These are phyloP conservation scores for Arabis alpina DNA, from an alignment of 345 rosid genomes.

Conservation along the genomic window DNA sequence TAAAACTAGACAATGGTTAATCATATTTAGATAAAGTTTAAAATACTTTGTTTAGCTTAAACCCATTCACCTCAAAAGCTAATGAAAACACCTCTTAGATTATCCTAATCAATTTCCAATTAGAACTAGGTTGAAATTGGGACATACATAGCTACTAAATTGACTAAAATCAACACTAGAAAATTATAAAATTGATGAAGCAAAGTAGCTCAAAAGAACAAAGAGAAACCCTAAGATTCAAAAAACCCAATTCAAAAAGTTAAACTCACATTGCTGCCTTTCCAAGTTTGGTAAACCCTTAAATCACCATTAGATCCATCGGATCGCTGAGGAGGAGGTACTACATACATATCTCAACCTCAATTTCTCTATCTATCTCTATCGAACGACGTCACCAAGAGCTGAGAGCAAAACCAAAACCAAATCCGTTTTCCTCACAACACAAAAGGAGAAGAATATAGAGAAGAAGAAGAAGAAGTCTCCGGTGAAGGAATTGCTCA, in stretches of 20 bases:
- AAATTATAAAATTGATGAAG: background rate
- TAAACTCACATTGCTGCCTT: conserved; percentile 88
- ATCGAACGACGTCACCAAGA: conserved; percentile 36
- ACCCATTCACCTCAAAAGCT: no score
- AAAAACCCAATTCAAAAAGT: background rate
- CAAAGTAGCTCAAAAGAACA: background rate
- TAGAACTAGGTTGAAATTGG: conserved; percentile 28
- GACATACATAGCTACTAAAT: background rate
- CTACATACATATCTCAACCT: conserved; percentile 74
- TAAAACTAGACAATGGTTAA: background rate
- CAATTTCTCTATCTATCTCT: conserved; percentile 24
- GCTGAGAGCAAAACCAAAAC: conserved; percentile 13
- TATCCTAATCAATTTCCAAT: conserved; percentile 7
- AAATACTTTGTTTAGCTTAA: no score
- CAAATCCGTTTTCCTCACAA: conserved; percentile 12
- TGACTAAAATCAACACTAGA: background rate
- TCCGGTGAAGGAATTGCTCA: conserved; percentile 38
- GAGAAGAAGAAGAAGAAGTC: background rate
- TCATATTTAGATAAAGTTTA: background rate
- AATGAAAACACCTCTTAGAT: no score
- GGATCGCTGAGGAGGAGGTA: conserved; percentile 84
- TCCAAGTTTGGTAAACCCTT: conserved; percentile 87
- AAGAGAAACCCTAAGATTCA: background rate
- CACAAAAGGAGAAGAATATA: background rate
- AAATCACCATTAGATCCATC: conserved; percentile 70